phyloP scores from a whole-genome alignment of 2,329 filamentous ascomycete genomes.

The Hymenoscyphus repandus region DNA sequence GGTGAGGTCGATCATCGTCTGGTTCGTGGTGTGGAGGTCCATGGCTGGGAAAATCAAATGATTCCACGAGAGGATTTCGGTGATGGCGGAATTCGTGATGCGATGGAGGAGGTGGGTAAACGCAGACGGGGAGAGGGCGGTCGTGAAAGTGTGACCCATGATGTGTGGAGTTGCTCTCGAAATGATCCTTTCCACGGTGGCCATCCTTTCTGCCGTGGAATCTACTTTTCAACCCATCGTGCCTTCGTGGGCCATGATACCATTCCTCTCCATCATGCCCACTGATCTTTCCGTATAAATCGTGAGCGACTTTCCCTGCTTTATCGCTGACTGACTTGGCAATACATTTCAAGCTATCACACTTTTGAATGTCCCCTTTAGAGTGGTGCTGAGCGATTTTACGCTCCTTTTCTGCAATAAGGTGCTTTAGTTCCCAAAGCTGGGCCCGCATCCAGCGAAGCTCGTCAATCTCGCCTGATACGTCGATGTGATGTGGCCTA shows the following conservation, averaged over 20 bases:
- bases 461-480: constrained; percentile 41
- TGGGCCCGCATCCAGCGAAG: constrained; percentile 40
- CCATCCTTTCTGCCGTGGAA: constrained; percentile 16
- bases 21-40: constrained; percentile 3
- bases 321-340: constrained; percentile 36
- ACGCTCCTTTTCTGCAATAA: constrained; percentile 39
- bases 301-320: constrained; percentile 34
- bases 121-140: constrained; percentile 27
- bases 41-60: constrained; percentile 3
- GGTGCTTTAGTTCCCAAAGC: constrained; percentile 37
- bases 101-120: constrained; percentile 21
- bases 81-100: background rate
- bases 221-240: constrained; percentile 15
- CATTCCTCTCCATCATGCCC: constrained; percentile 12
- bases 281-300: constrained; percentile 30
- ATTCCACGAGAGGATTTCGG: background rate
- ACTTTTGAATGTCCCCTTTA: constrained; percentile 32
- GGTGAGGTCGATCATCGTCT: background rate
- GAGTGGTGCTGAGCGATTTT: constrained; percentile 29
- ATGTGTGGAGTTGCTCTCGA: constrained; percentile 21
- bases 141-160: constrained; percentile 18
- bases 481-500: constrained; percentile 20
- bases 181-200: constrained; percentile 25
- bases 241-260: constrained; percentile 16
- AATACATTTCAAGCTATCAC: constrained; percentile 40